Evolutionary conservation across 495 filamentous ascomycete genomes (phyloP), one percentile per base, ranked within the genome.

Genomic region (Geoglossum glabrum): DNA sequence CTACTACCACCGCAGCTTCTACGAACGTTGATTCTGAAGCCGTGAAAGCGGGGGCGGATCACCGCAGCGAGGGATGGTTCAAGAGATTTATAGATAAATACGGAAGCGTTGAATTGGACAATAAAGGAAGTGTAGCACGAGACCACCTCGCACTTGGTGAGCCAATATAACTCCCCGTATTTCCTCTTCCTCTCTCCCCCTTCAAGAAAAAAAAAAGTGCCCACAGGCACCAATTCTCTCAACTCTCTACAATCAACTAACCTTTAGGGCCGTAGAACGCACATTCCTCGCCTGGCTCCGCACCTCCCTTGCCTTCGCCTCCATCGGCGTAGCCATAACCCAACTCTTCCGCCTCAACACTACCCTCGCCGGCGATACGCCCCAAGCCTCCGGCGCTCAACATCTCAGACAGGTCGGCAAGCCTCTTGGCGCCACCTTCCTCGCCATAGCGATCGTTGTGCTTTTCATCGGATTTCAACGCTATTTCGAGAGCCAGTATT

Each of bases 271-370:
- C 54, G 27, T 64, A 96, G 92, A 98, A 70, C 83, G 92, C 30
- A 98, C 92, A 2, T 98, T 97, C 69, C 80, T 98, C 23, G 92
- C 92, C 54, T 98, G 92, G 92, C 79, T 98, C 50, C 81, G 92
- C 49, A 98, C 92, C 19, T 95, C 89, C 23, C 77, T 98, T 46
- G 87, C 90, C 51, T 98, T 98, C 67, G 93, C 92, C 38, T 88
- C 83, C 54, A 98, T 98, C 64, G 92, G 92, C 57, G 90, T 98
- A 60, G 92, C 90, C 55, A 80, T 98, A 54, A 96, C 93, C 1
- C 92, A 98, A 69, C 79, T 98, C 54, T 97, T 98, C 72, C 84
- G 92, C 27, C 81, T 97, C 50, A 95, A 94, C 74, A 85, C 78
- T 51, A 57, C 54, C 55, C 58, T 59, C 59, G 50, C 43, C 52